These are phyloP conservation scores for Oryza punctata DNA, from an alignment of 176 grass and related monocot species.

Conservation along the genomic window DNA sequence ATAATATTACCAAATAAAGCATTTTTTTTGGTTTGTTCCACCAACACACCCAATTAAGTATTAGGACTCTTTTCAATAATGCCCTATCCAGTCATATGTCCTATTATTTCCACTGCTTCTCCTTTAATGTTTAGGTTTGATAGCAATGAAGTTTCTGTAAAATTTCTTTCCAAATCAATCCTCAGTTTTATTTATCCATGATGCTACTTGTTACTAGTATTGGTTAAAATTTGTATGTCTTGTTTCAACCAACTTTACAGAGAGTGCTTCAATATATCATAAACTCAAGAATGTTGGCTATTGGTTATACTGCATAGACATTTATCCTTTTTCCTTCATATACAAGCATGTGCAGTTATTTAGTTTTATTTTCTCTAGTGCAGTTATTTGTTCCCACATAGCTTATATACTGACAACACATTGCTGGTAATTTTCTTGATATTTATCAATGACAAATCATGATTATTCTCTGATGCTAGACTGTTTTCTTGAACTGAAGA, in stretches of 20 bases:
- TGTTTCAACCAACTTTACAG: neutral
- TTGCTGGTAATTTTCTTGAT: neutral
- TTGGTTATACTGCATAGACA: neutral
- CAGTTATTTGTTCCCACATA: slow-evolving; percentile 8
- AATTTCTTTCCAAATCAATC: no score
- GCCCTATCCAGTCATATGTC: neutral
- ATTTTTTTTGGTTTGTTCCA: no score
- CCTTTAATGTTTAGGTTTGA: no score
- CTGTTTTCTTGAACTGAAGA: slow-evolving; percentile 8
- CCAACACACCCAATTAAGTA: neutral
- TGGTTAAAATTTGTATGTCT: no score
- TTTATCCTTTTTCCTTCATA: slow-evolving; percentile 23
- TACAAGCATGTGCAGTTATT: neutral
- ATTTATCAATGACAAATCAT: neutral
- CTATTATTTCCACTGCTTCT: neutral
- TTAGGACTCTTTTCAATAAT: slow-evolving; percentile 3
- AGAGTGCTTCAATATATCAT: neutral
- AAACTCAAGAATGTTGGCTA: neutral
- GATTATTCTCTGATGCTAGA: neutral
- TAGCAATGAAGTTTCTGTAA: no score
- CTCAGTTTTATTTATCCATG: no score
- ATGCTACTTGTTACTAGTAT: no score
- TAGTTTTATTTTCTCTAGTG: neutral
- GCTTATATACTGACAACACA: neutral
- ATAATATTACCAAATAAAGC: no score